Evolutionary conservation across 352 stramenopile genomes (phyloP).

Genomic region (Phytophthora kernoviae): DNA sequence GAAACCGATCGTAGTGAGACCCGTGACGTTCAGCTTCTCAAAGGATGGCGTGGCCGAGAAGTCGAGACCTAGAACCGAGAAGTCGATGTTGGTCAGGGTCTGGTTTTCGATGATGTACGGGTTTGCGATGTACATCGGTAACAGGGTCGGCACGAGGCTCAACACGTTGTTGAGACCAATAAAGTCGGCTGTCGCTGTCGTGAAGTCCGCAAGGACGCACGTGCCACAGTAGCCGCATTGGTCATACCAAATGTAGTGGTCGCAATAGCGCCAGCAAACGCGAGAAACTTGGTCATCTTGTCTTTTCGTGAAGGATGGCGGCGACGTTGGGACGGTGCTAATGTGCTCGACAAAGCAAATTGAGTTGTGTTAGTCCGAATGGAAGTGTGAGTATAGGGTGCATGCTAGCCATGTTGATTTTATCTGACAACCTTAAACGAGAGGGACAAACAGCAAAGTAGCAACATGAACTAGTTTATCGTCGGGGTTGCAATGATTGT

Average conservation of each 20-base stretch:
- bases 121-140: constrained; percentile 37
- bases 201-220: constrained; percentile 28
- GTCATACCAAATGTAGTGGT: constrained; percentile 15
- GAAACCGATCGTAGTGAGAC: constrained; percentile 36
- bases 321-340: background rate
- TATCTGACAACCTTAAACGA: too few relatives aligned
- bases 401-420: constrained; percentile 1
- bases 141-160: constrained; percentile 23
- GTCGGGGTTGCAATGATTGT: too few relatives aligned
- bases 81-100: constrained; percentile 32
- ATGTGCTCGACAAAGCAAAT: constrained; percentile 33
- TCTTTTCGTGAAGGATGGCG: constrained; percentile 5
- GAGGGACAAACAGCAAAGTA: too few relatives aligned
- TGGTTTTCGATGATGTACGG: constrained; percentile 35
- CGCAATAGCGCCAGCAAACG: constrained; percentile 27
- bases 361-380: constrained; percentile 21
- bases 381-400: background rate
- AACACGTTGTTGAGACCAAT: constrained; percentile 38
- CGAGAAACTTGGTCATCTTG: constrained; percentile 51
- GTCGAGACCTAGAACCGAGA: constrained; percentile 30
- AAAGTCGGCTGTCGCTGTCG: constrained; percentile 24
- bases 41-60: constrained; percentile 42
- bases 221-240: constrained; percentile 29
- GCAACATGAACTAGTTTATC: too few relatives aligned
- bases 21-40: constrained; percentile 28